phyloP scores from a whole-genome alignment of 192 early-diverging fungal species.

The Umbelopsis vinacea region DNA sequence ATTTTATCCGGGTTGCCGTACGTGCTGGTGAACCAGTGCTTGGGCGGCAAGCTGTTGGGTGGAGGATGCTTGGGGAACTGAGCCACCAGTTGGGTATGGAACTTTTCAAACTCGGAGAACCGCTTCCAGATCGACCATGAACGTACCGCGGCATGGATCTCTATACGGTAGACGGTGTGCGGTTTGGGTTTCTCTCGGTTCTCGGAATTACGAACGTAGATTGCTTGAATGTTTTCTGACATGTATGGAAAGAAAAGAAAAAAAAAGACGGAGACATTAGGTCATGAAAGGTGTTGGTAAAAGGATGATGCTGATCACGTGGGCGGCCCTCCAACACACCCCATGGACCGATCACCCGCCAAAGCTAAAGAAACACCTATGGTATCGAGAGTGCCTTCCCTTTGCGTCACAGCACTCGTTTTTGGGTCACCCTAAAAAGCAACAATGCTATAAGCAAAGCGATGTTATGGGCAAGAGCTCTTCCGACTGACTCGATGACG shows the following conservation, averaged over 20 bases:
- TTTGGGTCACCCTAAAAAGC: too few species aligned
- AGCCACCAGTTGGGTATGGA: constrained; percentile 62
- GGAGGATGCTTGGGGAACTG: constrained; percentile 70
- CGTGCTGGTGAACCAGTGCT: constrained; percentile 68
- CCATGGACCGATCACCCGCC: too few species aligned
- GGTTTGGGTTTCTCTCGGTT: constrained; percentile 59
- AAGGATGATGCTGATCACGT: background rate
- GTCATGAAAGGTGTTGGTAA: background rate
- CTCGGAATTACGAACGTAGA: constrained; percentile 58
- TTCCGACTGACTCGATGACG: too few species aligned
- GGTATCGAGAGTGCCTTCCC: too few species aligned
- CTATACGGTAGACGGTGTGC: constrained; percentile 75
- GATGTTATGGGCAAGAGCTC: too few species aligned
- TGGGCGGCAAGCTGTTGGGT: constrained; percentile 72
- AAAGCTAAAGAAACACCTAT: too few species aligned
- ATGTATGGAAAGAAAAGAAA: constrained; percentile 37
- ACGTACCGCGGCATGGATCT: constrained; percentile 76
- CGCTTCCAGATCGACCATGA: constrained; percentile 90
- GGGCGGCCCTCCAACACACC: too few species aligned
- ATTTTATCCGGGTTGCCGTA: constrained; percentile 61
- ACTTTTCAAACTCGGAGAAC: constrained; percentile 81
- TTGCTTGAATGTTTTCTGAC: constrained; percentile 60
- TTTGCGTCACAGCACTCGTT: too few species aligned
- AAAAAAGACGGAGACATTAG: background rate
- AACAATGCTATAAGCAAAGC: too few species aligned